These are phyloP conservation scores for Sclerotinia minor DNA, from an alignment of 2,329 filamentous ascomycete species.

Conservation along the genomic window DNA sequence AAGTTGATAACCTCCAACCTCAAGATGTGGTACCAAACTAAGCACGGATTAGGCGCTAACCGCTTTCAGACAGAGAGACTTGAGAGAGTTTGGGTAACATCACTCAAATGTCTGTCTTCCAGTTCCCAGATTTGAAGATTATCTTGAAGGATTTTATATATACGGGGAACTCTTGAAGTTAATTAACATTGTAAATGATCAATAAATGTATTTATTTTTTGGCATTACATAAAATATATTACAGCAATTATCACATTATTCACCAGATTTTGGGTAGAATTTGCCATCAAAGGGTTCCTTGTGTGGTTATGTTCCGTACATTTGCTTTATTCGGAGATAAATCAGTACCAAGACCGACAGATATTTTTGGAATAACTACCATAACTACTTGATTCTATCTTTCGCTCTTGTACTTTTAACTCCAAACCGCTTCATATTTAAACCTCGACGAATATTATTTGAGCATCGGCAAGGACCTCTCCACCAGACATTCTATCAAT, in stretches of 20 bases:
- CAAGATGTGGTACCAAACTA: constrained; percentile 17
- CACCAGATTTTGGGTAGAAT: not conserved
- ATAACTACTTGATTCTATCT: not conserved
- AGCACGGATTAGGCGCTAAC: constrained; percentile 20
- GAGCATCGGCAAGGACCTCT: not conserved
- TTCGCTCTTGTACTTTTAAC: not conserved
- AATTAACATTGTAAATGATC: not conserved
- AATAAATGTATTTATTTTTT: not conserved
- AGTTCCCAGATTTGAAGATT: not conserved
- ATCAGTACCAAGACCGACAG: constrained; percentile 14
- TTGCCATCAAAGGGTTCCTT: not conserved
- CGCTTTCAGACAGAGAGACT: not conserved
- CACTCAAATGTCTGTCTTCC: not conserved
- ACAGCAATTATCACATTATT: no score
- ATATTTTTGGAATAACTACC: constrained; percentile 1
- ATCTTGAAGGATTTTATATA: not conserved
- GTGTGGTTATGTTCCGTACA: not conserved
- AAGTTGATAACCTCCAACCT: constrained; percentile 15
- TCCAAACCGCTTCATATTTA: not conserved
- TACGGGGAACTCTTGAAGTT: not conserved
- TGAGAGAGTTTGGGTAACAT: no score
- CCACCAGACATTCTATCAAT: not conserved
- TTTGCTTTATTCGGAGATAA: constrained; percentile 23
- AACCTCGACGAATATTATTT: not conserved
- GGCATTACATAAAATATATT: not conserved